These are phyloP conservation scores for Rhizopus delemar DNA, from an alignment of 371 early-diverging fungal species.

Conservation along the genomic window DNA sequence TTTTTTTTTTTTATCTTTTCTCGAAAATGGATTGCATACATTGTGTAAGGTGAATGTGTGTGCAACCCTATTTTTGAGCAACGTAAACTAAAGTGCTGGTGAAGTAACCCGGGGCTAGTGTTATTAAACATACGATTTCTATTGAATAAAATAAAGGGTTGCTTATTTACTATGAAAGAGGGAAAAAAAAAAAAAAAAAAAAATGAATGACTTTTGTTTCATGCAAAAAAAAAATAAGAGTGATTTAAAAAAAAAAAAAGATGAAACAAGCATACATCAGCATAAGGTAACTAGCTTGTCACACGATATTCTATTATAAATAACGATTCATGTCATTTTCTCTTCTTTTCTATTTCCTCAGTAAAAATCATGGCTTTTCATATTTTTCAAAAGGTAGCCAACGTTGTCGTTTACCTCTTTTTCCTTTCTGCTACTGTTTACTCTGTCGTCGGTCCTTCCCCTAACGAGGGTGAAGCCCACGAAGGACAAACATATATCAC, in stretches of 20 bases:
- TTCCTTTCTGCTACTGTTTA: conserved; percentile 67
- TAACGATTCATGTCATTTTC: conserved; percentile 6
- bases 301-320: background rate
- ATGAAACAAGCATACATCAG: conserved; percentile 4
- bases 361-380: conserved; percentile 23
- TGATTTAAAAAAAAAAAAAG: background rate
- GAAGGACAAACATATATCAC: conserved; percentile 54
- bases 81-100: background rate
- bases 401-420: conserved; percentile 70
- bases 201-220: background rate
- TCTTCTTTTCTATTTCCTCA: conserved; percentile 7
- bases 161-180: background rate
- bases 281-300: conserved; percentile 1
- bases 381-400: conserved; percentile 59
- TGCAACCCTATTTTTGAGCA: background rate
- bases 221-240: background rate
- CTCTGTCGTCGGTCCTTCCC: conserved; percentile 54
- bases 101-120: background rate
- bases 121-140: background rate
- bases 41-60: background rate
- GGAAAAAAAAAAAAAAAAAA: background rate
- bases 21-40: background rate
- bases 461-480: conserved; percentile 22
- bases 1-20: too few relatives aligned
- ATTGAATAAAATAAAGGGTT: too few relatives aligned